Evolutionary conservation across 352 stramenopile genomes (phyloP).

Genomic region (Elongisporangium senticosum): DNA sequence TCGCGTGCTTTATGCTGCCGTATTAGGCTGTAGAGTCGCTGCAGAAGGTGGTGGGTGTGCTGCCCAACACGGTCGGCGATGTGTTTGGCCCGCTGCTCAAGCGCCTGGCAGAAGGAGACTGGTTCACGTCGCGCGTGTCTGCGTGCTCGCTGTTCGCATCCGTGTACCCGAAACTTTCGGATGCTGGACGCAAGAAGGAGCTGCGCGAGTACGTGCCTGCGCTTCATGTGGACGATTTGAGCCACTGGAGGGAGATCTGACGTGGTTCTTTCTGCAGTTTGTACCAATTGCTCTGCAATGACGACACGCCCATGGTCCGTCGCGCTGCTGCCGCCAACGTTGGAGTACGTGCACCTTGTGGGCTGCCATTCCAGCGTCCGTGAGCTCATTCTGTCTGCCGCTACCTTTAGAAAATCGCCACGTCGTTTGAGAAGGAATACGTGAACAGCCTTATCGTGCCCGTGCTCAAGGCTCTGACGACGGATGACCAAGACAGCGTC

Average conservation of each 20-base stretch:
- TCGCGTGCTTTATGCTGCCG: neutral
- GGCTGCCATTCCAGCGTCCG: neutral
- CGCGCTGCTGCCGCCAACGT: constrained; percentile 76
- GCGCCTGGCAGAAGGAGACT: constrained; percentile 78
- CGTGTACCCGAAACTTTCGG: constrained; percentile 59
- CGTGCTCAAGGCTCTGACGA: constrained; percentile 85
- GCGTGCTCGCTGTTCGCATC: constrained; percentile 79
- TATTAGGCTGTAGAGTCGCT: constrained; percentile 58
- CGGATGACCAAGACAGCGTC: constrained; percentile 94
- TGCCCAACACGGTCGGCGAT: constrained; percentile 48
- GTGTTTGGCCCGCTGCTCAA: constrained; percentile 73
- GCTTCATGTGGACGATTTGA: neutral
- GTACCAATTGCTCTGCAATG: constrained; percentile 75
- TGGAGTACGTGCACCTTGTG: constrained; percentile 25
- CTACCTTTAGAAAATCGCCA: constrained; percentile 53
- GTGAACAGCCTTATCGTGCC: constrained; percentile 63
- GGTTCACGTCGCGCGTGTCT: constrained; percentile 86
- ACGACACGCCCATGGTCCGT: constrained; percentile 87
- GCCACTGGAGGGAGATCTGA: constrained; percentile 3
- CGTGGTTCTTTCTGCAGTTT: constrained; percentile 28
- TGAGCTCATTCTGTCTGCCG: neutral
- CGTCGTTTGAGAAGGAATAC: constrained; percentile 70
- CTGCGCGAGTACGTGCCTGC: constrained; percentile 65
- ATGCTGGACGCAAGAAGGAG: constrained; percentile 65
- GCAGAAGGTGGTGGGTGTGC: constrained; percentile 62